phyloP scores from a whole-genome alignment of 106 monocot genomes.

The Acorus calamus region DNA sequence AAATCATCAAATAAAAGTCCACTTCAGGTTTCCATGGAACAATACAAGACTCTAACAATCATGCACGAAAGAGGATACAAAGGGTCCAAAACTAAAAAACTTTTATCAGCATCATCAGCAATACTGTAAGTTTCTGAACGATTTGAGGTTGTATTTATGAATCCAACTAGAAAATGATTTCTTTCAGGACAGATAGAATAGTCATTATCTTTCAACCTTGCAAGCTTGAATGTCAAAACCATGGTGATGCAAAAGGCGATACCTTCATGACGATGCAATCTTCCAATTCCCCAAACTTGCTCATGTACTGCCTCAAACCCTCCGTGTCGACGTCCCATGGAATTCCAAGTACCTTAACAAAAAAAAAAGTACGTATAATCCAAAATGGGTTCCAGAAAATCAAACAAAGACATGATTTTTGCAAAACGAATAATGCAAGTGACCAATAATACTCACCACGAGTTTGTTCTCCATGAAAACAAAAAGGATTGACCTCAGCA shows the following conservation, averaged over 20 bases:
- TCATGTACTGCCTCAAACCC: conserved; percentile 48
- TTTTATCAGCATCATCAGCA: too few species aligned
- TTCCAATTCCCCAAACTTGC: conserved; percentile 51
- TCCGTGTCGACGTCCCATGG: conserved; percentile 66
- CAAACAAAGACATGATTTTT: too few species aligned
- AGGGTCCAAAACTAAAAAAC: not conserved
- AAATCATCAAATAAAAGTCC: not conserved
- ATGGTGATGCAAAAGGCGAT: not conserved
- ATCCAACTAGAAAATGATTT: too few species aligned
- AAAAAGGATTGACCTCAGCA: too few species aligned
- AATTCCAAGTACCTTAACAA: conserved; percentile 45
- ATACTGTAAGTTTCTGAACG: too few species aligned
- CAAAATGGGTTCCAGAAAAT: not conserved
- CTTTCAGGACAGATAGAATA: too few species aligned
- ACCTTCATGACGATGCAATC: conserved; percentile 74
- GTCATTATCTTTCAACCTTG: too few species aligned
- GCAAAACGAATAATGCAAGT: too few species aligned
- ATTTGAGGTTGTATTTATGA: too few species aligned
- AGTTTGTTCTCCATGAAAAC: too few species aligned
- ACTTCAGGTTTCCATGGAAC: too few species aligned
- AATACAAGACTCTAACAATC: not conserved
- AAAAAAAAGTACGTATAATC: not conserved
- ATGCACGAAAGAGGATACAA: not conserved
- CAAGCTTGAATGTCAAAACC: not conserved
- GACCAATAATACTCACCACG: too few species aligned